Conservation (phyloP, 768 basidiomycete species). For the Boletus sp. region DNA sequence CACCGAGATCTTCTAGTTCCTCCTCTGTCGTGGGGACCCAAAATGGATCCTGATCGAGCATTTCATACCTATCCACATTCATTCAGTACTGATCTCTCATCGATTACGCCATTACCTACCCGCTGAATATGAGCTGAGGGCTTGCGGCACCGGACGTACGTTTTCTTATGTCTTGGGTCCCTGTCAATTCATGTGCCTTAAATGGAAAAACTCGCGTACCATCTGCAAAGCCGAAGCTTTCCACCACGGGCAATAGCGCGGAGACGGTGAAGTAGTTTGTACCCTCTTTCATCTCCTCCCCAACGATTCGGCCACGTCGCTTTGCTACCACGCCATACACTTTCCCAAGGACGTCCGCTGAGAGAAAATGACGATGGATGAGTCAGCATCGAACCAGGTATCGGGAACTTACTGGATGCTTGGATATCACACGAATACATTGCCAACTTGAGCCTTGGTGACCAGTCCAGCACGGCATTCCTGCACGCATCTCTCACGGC, state of each 20-base stretch:
- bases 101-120: slow-evolving; percentile 46
- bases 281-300: slow-evolving; percentile 99
- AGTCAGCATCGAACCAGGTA: slow-evolving; percentile 8
- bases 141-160: slow-evolving; percentile 96
- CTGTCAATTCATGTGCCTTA: slow-evolving; percentile 7
- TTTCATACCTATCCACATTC: slow-evolving; percentile 66
- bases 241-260: slow-evolving; percentile 90
- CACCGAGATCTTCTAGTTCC: slow-evolving; percentile 94
- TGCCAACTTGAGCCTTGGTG: slow-evolving; percentile 92
- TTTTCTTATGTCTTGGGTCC: slow-evolving; percentile 81
- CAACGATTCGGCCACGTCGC: slow-evolving; percentile 87
- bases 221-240: slow-evolving; percentile 97
- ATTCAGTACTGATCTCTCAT: slow-evolving; percentile 14
- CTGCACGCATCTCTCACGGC: slow-evolving; percentile 87
- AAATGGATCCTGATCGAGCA: slow-evolving; percentile 92
- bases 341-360: slow-evolving; percentile 96
- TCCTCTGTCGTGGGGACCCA: slow-evolving; percentile 98
- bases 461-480: slow-evolving; percentile 93
- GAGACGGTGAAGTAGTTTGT: slow-evolving; percentile 92
- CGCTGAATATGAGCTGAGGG: slow-evolving; percentile 95
- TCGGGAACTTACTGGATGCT: slow-evolving; percentile 74
- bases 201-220: slow-evolving; percentile 46
- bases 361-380: not conserved
- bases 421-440: slow-evolving; percentile 99
- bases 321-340: slow-evolving; percentile 94